phyloP scores from a whole-genome alignment of 2,329 filamentous ascomycete genomes.

The Thyridium curvatum region DNA sequence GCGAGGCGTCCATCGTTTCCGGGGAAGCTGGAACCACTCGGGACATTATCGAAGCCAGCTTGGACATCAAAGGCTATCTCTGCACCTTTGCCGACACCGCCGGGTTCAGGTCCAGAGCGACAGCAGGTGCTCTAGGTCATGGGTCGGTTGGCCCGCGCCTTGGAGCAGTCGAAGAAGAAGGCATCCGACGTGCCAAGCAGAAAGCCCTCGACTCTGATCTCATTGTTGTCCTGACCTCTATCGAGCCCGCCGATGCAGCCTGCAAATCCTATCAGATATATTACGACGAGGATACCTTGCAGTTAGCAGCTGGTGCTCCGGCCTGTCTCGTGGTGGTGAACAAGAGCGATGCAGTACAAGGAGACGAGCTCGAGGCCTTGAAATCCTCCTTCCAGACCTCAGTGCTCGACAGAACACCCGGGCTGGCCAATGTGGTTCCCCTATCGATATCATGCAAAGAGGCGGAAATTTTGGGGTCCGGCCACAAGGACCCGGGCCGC shows the following conservation, averaged over 20 bases:
- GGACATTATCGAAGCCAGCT: constrained; percentile 85
- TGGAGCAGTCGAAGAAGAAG: constrained; percentile 77
- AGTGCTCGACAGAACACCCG: constrained; percentile 26
- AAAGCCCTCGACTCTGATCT: constrained; percentile 81
- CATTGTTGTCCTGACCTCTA: constrained; percentile 71
- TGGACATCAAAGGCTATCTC: constrained; percentile 85
- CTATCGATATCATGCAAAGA: constrained; percentile 69
- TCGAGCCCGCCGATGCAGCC: constrained; percentile 43
- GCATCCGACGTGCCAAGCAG: constrained; percentile 78
- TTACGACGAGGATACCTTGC: constrained; percentile 49
- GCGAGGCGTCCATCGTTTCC: constrained; percentile 93
- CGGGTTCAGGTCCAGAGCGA: constrained; percentile 58
- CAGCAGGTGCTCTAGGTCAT: constrained; percentile 9
- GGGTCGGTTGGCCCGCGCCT: constrained; percentile 35
- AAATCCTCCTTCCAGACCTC: constrained; percentile 28
- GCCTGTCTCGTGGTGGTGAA: constrained; percentile 53
- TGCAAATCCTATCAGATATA: constrained; percentile 32
- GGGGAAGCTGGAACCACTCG: constrained; percentile 88
- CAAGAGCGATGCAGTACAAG: constrained; percentile 48
- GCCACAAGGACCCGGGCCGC: constrained; percentile 48
- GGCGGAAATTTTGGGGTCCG: constrained; percentile 27
- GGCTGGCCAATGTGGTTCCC: constrained; percentile 27
- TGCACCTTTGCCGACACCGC: constrained; percentile 96
- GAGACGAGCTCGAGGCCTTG: constrained; percentile 26
- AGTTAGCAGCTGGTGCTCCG: constrained; percentile 41